phyloP scores from a whole-genome alignment of 192 early-diverging fungal species.

The Coemansia umbellata region DNA sequence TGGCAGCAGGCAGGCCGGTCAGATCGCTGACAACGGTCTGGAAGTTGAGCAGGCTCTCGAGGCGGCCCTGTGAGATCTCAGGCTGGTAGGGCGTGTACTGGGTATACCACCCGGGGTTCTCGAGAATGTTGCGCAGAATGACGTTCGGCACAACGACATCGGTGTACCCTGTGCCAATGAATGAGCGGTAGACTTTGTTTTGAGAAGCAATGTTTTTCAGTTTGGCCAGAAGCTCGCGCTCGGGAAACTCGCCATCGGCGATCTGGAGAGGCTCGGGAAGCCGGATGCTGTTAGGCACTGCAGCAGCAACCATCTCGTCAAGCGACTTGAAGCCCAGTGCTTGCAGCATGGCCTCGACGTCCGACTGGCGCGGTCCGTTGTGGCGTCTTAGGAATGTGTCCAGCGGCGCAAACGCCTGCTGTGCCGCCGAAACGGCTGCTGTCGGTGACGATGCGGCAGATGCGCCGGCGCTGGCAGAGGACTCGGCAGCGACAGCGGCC shows the following conservation, averaged over 20 bases:
- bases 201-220: slow-evolving; percentile 81
- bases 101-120: slow-evolving; percentile 99
- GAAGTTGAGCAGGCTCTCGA: slow-evolving; percentile 96
- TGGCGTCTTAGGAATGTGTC: slow-evolving; percentile 85
- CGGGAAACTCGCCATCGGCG: slow-evolving; percentile 68
- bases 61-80: slow-evolving; percentile 97
- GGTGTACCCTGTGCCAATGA: slow-evolving; percentile 96
- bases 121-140: slow-evolving; percentile 94
- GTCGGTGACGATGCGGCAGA: not conserved
- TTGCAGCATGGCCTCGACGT: slow-evolving; percentile 81
- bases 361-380: slow-evolving; percentile 73
- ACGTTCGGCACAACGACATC: slow-evolving; percentile 88
- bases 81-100: slow-evolving; percentile 99
- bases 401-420: slow-evolving; percentile 42
- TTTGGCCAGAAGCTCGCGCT: slow-evolving; percentile 80
- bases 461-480: not conserved
- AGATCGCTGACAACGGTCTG: slow-evolving; percentile 96
- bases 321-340: slow-evolving; percentile 72
- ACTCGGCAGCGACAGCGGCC: slow-evolving; percentile 20
- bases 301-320: slow-evolving; percentile 77
- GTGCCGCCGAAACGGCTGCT: slow-evolving; percentile 7
- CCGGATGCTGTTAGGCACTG: slow-evolving; percentile 79
- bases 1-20: slow-evolving; percentile 94
- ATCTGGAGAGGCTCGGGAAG: slow-evolving; percentile 69
- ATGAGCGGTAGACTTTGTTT: slow-evolving; percentile 90